A percentile compares a stretch with the other conserved stretches of the same genome.
phyloP scores from a whole-genome alignment of 352 stramenopile species.

The Globisporangium takayamanum region DNA sequence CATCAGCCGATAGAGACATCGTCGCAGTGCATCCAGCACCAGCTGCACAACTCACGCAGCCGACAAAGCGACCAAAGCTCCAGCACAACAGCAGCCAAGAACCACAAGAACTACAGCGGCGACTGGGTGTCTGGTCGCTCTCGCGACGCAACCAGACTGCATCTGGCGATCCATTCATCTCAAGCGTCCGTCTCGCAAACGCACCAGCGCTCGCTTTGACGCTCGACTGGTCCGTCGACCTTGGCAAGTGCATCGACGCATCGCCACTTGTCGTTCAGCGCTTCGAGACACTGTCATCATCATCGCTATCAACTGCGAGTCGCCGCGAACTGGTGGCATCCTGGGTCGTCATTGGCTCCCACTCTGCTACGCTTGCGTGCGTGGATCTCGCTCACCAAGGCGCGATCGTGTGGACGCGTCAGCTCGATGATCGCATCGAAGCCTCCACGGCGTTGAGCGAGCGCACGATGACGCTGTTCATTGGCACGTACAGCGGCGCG shows the following conservation, averaged over 20 bases:
- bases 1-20: background rate
- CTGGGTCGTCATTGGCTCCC: slow-evolving; percentile 41
- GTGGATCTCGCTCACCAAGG: slow-evolving; percentile 25
- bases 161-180: slow-evolving; percentile 4
- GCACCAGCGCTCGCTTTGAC: slow-evolving; percentile 1
- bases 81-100: background rate
- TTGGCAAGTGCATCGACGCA: slow-evolving; percentile 59
- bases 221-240: slow-evolving; percentile 26
- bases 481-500: slow-evolving; percentile 46
- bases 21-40: background rate
- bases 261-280: slow-evolving; percentile 43
- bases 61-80: background rate
- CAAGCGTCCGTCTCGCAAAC: background rate
- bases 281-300: background rate
- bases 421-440: slow-evolving; percentile 57
- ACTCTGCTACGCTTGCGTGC: slow-evolving; percentile 38
- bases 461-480: slow-evolving; percentile 23
- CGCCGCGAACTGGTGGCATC: slow-evolving; percentile 7
- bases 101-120: background rate
- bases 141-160: slow-evolving; percentile 24
- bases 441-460: slow-evolving; percentile 35
- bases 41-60: background rate
- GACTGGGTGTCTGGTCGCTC: background rate
- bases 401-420: slow-evolving; percentile 24
- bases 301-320: background rate